Percentiles rank a stretch among this genome's conserved stretches.
phyloP scores from a whole-genome alignment of 352 stramenopile species.

The Globisporangium barbulae region DNA sequence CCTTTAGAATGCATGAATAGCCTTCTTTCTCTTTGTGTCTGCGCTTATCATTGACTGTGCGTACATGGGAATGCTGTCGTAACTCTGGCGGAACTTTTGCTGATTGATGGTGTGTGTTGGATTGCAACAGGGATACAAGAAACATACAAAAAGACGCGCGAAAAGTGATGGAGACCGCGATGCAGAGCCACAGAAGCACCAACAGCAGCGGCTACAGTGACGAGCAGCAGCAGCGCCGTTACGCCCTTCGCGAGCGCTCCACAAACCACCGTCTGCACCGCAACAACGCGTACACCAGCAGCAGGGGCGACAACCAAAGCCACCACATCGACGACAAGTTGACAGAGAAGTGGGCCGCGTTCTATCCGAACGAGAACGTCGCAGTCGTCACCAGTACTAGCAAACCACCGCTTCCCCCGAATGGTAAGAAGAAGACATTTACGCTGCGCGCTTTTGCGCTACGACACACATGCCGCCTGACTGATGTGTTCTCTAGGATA shows the following conservation, averaged over 20 bases:
- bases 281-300: neutral
- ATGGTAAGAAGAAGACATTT: conserved; percentile 26
- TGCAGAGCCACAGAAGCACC: neutral
- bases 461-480: neutral
- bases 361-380: conserved; percentile 54
- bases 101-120: neutral
- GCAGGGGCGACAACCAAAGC: conserved; percentile 1
- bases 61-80: neutral
- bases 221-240: conserved; percentile 2
- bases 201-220: neutral
- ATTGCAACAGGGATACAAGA: neutral
- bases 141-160: neutral
- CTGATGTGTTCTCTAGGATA: conserved; percentile 33
- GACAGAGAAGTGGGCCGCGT: conserved; percentile 48
- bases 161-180: neutral
- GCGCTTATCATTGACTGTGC: neutral
- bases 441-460: neutral
- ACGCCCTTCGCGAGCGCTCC: conserved; percentile 5
- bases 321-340: conserved; percentile 13
- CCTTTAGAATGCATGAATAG: neutral
- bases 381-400: conserved; percentile 53
- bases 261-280: neutral
- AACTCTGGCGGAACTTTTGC: neutral
- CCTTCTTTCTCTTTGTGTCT: neutral
- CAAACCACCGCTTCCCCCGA: conserved; percentile 47